Percentiles rank a stretch among this genome's conserved stretches.
These are phyloP conservation scores for Blastocystis sp. DNA, from an alignment of 352 stramenopile genomes.

Conservation along the genomic window DNA sequence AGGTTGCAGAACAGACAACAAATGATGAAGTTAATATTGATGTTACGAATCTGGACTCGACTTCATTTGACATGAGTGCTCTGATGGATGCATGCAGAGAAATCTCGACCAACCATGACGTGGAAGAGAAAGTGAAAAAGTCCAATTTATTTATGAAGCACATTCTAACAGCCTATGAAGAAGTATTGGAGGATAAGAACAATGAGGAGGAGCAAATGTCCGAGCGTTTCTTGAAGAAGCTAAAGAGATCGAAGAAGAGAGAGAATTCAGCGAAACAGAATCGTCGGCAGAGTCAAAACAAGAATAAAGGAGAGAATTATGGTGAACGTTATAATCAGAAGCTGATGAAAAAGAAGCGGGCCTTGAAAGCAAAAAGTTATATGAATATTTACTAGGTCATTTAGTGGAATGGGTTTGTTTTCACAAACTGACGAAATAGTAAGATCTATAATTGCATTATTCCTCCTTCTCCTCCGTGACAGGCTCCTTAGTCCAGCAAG, in stretches of 20 bases:
- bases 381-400: constrained; percentile 43
- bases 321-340: constrained; percentile 40
- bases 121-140: constrained; percentile 53
- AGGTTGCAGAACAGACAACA: constrained; percentile 4
- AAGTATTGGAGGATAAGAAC: constrained; percentile 4
- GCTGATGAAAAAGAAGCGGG: constrained; percentile 39
- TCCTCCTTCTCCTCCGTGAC: constrained; percentile 46
- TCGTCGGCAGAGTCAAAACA: neutral
- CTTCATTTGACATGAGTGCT: constrained; percentile 46
- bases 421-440: neutral
- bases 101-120: constrained; percentile 10
- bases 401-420: neutral
- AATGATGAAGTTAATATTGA: neutral
- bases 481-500: constrained; percentile 45
- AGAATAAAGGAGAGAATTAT: constrained; percentile 30
- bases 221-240: constrained; percentile 39
- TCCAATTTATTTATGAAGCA: constrained; percentile 44
- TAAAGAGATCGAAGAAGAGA: constrained; percentile 48
- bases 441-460: constrained; percentile 33
- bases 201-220: constrained; percentile 32
- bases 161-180: constrained; percentile 34
- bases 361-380: neutral
- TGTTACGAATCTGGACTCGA: constrained; percentile 1
- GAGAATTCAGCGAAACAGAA: constrained; percentile 32
- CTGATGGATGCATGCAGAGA: constrained; percentile 45